Base-by-base conservation (phyloP, 805 yeast genomes). In the Pichia membranifaciens region DNA sequence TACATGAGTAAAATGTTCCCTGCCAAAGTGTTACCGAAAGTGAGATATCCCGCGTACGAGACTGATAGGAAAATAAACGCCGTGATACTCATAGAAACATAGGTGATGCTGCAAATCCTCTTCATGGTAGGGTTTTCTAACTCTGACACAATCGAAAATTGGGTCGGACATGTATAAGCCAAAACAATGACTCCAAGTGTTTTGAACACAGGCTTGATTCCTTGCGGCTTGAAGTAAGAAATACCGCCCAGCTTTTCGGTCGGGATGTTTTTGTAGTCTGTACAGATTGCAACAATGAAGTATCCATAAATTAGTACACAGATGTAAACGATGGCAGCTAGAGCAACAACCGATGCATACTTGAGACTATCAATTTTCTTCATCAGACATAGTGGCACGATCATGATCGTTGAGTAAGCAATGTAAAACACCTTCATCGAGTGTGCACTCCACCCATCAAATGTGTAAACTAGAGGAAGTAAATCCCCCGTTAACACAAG, bases 121-220 rank as follows among this genome's bases (percentile, higher is more conserved):
- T 71, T 58, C 50, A 81, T 65, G 3, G 76, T 65, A 41, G 78
- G 75, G 53, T 78, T 74, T 36, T 75, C 66, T 52, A 84, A 68
- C 62, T 86, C 95, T 58, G 83, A 81, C 57, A 82, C 76, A 44
- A 86, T 83, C 9, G 88, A 81, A 60, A 82, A 84, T 72, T 85
- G 78, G 64, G 84, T 86, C 67, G 86, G 91, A 43, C 93, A 88
- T 0, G 91, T 84, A 63, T 76, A 86, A 1, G 95, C 93, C 64
- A 86, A 82, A 13, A 86, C 82, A 33, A 85, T 75, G 47, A 86
- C 82, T 22, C 87, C 84, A 57, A 86, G 81, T 7, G 88, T 79
- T 21, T 84, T 73, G 49, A 83, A 66, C 7, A 78, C 60, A 1
- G 76, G 74, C 44, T 66, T 67, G 28, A 65, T 50, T 21, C 73